These are phyloP conservation scores for Pelargonium cotyledonis DNA, from an alignment of 441 rosid species.

Conservation along the genomic window DNA sequence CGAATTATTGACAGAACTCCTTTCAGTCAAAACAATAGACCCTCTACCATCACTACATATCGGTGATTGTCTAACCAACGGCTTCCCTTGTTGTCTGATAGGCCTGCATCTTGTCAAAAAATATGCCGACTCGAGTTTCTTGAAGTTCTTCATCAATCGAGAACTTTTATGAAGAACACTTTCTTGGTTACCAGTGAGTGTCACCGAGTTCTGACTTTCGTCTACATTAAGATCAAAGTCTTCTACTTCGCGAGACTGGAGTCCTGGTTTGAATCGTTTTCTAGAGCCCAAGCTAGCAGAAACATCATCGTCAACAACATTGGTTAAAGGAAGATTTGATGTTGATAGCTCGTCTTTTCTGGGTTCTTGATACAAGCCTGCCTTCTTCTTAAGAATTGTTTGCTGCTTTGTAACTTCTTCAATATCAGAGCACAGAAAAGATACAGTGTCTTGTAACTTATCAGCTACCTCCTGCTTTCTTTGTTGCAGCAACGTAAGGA, in stretches of 20 bases:
- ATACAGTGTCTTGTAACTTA: slow-evolving; percentile 57
- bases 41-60: slow-evolving; percentile 69
- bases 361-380: slow-evolving; percentile 30
- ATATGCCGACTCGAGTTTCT: slow-evolving; percentile 83
- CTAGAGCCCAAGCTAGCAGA: slow-evolving; percentile 56
- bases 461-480: slow-evolving; percentile 71
- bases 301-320: slow-evolving; percentile 34
- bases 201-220: slow-evolving; percentile 32
- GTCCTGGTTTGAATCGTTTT: slow-evolving; percentile 57
- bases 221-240: slow-evolving; percentile 44
- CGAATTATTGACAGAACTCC: slow-evolving; percentile 64
- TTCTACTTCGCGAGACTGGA: slow-evolving; percentile 32
- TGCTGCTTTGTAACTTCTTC: slow-evolving; percentile 69
- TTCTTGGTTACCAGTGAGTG: slow-evolving; percentile 38
- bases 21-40: slow-evolving; percentile 62
- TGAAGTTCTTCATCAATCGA: slow-evolving; percentile 78
- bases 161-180: slow-evolving; percentile 56
- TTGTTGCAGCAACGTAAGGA: slow-evolving; percentile 65
- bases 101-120: slow-evolving; percentile 70
- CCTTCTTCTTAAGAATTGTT: slow-evolving; percentile 37
- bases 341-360: slow-evolving; percentile 43
- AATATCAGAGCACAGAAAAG: slow-evolving; percentile 70
- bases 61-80: slow-evolving; percentile 43
- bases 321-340: slow-evolving; percentile 35
- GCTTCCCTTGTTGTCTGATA: slow-evolving; percentile 42